Evolutionary conservation across 805 yeast species (phyloP).

Genomic region (Starmerella vaccinii): DNA sequence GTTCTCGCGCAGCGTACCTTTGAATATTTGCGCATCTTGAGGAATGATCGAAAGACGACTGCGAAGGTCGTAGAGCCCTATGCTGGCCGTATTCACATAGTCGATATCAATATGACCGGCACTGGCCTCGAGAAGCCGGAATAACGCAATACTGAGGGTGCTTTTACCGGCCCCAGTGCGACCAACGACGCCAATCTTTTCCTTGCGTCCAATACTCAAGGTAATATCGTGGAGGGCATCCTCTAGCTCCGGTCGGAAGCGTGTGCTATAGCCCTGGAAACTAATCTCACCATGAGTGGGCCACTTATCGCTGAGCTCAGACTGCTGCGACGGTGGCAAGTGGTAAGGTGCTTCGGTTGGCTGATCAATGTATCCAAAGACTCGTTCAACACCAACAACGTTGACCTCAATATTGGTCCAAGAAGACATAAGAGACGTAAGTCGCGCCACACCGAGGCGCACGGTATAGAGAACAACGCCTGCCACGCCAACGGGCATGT

Average conservation of each 20-base stretch:
- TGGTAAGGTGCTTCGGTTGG: conserved; percentile 70
- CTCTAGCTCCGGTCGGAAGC: conserved; percentile 75
- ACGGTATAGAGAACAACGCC: conserved; percentile 74
- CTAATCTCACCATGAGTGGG: conserved; percentile 58
- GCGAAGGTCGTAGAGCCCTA: conserved; percentile 52
- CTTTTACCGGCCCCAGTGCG: conserved; percentile 96
- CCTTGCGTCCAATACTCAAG: conserved; percentile 58
- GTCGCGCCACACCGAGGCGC: conserved; percentile 50
- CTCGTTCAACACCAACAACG: conserved; percentile 88
- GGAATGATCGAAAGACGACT: conserved; percentile 56
- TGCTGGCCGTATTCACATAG: conserved; percentile 43
- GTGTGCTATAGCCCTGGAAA: conserved; percentile 63
- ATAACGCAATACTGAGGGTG: conserved; percentile 79
- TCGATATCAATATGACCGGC: conserved; percentile 48
- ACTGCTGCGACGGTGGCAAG: conserved; percentile 43
- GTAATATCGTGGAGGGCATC: conserved; percentile 70
- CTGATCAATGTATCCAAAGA: conserved; percentile 72
- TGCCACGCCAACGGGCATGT: conserved; percentile 84
- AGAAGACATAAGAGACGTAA: conserved; percentile 46
- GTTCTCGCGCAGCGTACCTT: conserved; percentile 54
- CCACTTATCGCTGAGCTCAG: conserved; percentile 42
- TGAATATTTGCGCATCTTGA: conserved; percentile 63
- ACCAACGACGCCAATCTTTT: conserved; percentile 86
- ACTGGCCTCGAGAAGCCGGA: conserved; percentile 45
- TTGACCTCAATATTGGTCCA: conserved; percentile 89